These are phyloP conservation scores for Effrenium voratum DNA, from an alignment of 73 alveolate species.

Conservation along the genomic window DNA sequence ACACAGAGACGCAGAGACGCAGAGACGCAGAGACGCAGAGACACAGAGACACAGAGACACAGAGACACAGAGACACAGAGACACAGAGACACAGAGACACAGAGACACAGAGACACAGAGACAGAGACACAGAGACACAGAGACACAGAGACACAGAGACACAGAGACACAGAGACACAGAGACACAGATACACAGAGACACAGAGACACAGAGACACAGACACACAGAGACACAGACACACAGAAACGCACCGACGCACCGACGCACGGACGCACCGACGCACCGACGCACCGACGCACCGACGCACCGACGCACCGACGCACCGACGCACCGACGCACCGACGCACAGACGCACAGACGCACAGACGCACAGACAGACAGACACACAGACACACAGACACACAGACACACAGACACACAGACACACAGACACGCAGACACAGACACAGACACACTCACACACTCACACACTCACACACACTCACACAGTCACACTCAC, in stretches of 20 bases:
- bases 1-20: too few relatives aligned
- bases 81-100: too few relatives aligned
- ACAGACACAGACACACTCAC: too few relatives aligned
- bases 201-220: neutral
- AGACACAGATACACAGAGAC: neutral
- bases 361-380: neutral
- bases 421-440: neutral
- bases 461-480: too few relatives aligned
- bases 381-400: neutral
- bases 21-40: too few relatives aligned
- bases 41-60: too few relatives aligned
- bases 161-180: neutral
- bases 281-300: neutral
- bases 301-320: neutral
- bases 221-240: neutral
- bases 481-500: too few relatives aligned
- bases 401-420: neutral
- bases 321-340: neutral
- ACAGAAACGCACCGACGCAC: neutral
- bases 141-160: neutral
- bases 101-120: too few relatives aligned
- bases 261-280: neutral
- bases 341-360: neutral
- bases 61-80: too few relatives aligned
- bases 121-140: neutral